Percentiles rank a stretch among this genome's conserved stretches.
Conservation (phyloP, 805 yeast species). For the Candida morakotiae region DNA sequence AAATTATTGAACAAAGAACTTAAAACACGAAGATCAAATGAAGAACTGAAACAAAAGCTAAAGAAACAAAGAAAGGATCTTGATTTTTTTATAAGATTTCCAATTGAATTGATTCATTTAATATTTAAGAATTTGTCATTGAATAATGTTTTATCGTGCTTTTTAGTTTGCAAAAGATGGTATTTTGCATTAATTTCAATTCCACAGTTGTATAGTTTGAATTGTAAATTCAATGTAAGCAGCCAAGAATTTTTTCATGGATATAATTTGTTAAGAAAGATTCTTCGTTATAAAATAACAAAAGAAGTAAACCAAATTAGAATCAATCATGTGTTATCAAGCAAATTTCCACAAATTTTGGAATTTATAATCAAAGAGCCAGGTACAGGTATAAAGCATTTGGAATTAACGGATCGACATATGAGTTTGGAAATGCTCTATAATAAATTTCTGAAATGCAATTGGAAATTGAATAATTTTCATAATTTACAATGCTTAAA, state of each 20-base stretch:
- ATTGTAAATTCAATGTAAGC: constrained; percentile 20
- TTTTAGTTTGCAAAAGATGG: constrained; percentile 32
- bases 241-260: constrained; percentile 30
- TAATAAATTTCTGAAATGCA: constrained; percentile 18
- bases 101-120: constrained; percentile 25
- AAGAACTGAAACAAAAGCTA: not conserved
- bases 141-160: constrained; percentile 22
- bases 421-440: constrained; percentile 23
- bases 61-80: not conserved
- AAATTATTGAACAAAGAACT: constrained; percentile 17
- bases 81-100: constrained; percentile 27
- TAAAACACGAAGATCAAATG: constrained; percentile 12
- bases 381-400: constrained; percentile 14
- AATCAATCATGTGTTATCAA: constrained; percentile 18
- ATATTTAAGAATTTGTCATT: constrained; percentile 22
- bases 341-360: constrained; percentile 22
- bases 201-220: constrained; percentile 21
- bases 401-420: constrained; percentile 26
- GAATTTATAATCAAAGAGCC: constrained; percentile 22
- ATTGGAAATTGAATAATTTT: constrained; percentile 24
- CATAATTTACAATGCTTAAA: constrained; percentile 17
- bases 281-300: constrained; percentile 14
- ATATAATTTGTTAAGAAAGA: constrained; percentile 20
- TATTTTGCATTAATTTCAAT: constrained; percentile 20
- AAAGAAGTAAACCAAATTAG: constrained; percentile 17